Percentiles rank a stretch among this genome's conserved stretches.
These are phyloP conservation scores for Fragaria nilgerrensis DNA, from an alignment of 306 rosid species.

Conservation along the genomic window DNA sequence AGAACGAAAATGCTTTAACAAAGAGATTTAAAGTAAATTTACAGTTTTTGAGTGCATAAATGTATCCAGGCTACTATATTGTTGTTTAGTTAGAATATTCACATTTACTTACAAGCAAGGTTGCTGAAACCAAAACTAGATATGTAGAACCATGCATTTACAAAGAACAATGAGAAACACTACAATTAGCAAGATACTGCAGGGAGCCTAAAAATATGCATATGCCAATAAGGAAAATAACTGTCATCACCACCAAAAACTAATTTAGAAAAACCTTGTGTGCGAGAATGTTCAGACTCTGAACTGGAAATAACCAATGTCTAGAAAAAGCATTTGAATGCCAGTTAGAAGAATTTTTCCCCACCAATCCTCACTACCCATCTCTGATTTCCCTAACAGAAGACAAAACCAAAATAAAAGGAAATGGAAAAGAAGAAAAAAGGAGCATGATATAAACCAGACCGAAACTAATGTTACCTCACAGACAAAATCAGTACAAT, in stretches of 20 bases:
- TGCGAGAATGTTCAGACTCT: neutral
- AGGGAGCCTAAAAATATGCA: neutral
- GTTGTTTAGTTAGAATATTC: neutral
- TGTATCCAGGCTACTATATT: neutral
- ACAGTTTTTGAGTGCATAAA: neutral
- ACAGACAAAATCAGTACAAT: constrained; percentile 1
- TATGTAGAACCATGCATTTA: neutral
- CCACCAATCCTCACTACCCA: neutral
- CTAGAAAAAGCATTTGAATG: neutral
- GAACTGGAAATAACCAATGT: neutral
- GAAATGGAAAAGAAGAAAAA: neutral
- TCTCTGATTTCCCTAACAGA: neutral
- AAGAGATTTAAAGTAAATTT: neutral
- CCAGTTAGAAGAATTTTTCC: neutral
- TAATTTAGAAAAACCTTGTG: neutral
- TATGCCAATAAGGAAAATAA: neutral
- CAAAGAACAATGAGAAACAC: neutral
- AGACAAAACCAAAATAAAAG: neutral
- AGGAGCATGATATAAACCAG: neutral
- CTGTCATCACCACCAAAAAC: neutral
- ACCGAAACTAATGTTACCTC: neutral
- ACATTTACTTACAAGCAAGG: neutral
- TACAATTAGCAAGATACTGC: neutral
- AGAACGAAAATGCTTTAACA: neutral
- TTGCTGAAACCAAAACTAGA: neutral